Evolutionary conservation across 352 stramenopile genomes (phyloP).

Genomic region (Globisporangium abappressorium): DNA sequence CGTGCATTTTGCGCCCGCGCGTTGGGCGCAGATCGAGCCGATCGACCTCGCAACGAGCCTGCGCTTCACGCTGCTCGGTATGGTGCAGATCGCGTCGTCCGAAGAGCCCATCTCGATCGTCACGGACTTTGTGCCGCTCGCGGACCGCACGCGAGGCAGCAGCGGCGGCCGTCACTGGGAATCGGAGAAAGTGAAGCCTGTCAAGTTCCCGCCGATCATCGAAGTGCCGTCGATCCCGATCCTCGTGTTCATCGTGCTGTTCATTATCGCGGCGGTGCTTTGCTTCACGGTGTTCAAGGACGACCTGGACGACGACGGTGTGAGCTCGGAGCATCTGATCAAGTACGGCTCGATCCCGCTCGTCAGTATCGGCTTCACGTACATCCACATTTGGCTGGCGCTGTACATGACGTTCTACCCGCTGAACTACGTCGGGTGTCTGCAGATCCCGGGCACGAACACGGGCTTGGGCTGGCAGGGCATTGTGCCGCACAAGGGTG

Average conservation of each 20-base stretch:
- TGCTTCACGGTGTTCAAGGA: conserved; percentile 78
- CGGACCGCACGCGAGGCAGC: conserved; percentile 16
- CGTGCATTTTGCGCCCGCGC: conserved; percentile 56
- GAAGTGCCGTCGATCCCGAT: conserved; percentile 68
- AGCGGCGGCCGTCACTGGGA: conserved; percentile 17
- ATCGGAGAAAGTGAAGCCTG: conserved; percentile 33
- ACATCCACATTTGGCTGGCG: conserved; percentile 95
- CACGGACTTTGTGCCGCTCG: conserved; percentile 72
- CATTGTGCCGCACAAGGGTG: conserved; percentile 96
- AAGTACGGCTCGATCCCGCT: conserved; percentile 84
- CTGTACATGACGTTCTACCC: conserved; percentile 99
- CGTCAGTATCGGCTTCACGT: conserved; percentile 91
- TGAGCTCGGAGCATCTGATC: conserved; percentile 62
- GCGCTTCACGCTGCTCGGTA: conserved; percentile 82
- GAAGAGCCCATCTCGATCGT: conserved; percentile 69
- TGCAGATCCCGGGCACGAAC: conserved; percentile 86
- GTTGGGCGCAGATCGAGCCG: conserved; percentile 59
- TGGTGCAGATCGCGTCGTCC: conserved; percentile 74
- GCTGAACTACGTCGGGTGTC: conserved; percentile 90
- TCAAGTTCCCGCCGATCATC: conserved; percentile 83
- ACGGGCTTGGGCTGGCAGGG: conserved; percentile 96
- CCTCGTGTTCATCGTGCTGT: conserved; percentile 40
- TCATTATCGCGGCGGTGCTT: conserved; percentile 52
- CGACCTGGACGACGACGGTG: conserved; percentile 44
- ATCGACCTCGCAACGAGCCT: conserved; percentile 69